phyloP scores from a whole-genome alignment of 805 yeast species.

The Isabelozyma rhagii region DNA sequence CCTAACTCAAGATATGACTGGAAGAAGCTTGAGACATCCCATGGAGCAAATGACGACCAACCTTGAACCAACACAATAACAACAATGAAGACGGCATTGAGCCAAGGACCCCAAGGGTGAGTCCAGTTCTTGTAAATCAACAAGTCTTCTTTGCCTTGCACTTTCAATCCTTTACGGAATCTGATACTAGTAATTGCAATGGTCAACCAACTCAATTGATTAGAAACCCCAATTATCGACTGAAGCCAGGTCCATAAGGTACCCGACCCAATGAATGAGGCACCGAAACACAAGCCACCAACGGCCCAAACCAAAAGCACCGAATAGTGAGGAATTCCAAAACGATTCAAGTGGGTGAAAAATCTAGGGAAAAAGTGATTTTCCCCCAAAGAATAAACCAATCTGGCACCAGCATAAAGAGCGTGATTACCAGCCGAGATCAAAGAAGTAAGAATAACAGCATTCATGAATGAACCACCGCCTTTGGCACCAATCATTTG shows the following conservation, averaged over 20 bases:
- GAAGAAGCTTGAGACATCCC: constrained; percentile 40
- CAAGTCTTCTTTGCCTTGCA: constrained; percentile 42
- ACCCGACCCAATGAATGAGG: constrained; percentile 54
- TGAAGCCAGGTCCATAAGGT: constrained; percentile 54
- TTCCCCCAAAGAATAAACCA: constrained; percentile 47
- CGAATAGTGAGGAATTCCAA: constrained; percentile 47
- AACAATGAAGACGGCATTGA: constrained; percentile 38
- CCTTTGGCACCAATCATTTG: constrained; percentile 41
- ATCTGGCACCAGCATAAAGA: constrained; percentile 48
- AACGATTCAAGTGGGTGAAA: constrained; percentile 41
- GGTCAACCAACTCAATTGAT: constrained; percentile 49
- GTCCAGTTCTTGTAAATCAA: constrained; percentile 47
- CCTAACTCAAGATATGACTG: constrained; percentile 44
- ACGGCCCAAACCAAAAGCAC: constrained; percentile 49
- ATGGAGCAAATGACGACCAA: constrained; percentile 49
- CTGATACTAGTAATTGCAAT: constrained; percentile 49
- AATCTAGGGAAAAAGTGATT: constrained; percentile 47
- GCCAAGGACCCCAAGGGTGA: constrained; percentile 50
- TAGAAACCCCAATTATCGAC: constrained; percentile 51
- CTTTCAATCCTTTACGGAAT: constrained; percentile 43
- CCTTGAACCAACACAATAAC: constrained; percentile 53
- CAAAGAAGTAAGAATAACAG: constrained; percentile 53
- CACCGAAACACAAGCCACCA: constrained; percentile 59
- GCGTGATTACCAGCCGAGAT: constrained; percentile 57
- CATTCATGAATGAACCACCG: constrained; percentile 46